Percentiles rank a stretch among this genome's conserved stretches.
phyloP scores from a whole-genome alignment of 2,329 filamentous ascomycete species.

The Daldinia sp. region DNA sequence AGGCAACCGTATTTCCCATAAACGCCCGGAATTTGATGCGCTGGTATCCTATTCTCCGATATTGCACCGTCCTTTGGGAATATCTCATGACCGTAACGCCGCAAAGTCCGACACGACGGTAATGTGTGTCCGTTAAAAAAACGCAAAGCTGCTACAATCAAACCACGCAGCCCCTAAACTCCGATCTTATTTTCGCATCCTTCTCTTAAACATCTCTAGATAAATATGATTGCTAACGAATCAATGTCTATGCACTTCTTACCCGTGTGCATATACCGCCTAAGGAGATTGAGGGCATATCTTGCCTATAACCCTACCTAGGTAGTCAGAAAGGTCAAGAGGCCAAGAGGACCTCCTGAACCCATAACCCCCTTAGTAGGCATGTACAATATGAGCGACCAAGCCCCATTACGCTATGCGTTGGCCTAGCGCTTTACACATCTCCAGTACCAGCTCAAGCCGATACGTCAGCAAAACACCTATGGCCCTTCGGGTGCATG shows the following conservation, averaged over 20 bases:
- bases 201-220: not conserved
- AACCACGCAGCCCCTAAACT: constrained; percentile 19
- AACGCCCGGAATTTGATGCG: constrained; percentile 29
- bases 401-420: not conserved
- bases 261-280: not conserved
- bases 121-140: constrained; percentile 13
- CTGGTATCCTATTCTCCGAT: constrained; percentile 28
- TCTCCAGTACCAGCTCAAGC: not conserved
- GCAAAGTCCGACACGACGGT: constrained; percentile 20
- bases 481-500: constrained; percentile 4
- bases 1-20: constrained; percentile 12
- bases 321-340: not conserved
- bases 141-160: constrained; percentile 7
- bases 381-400: not conserved
- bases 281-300: not conserved
- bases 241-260: not conserved
- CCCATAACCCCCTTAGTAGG: not conserved
- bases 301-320: not conserved
- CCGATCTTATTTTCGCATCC: constrained; percentile 13
- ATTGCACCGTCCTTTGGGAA: constrained; percentile 18
- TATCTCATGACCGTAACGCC: constrained; percentile 28
- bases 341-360: not conserved
- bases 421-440: not conserved
- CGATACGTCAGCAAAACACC: not conserved
- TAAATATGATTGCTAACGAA: constrained; percentile 19